Base-by-base conservation (phyloP, 176 grass and related monocot genomes). In the Oryza rufipogon region DNA sequence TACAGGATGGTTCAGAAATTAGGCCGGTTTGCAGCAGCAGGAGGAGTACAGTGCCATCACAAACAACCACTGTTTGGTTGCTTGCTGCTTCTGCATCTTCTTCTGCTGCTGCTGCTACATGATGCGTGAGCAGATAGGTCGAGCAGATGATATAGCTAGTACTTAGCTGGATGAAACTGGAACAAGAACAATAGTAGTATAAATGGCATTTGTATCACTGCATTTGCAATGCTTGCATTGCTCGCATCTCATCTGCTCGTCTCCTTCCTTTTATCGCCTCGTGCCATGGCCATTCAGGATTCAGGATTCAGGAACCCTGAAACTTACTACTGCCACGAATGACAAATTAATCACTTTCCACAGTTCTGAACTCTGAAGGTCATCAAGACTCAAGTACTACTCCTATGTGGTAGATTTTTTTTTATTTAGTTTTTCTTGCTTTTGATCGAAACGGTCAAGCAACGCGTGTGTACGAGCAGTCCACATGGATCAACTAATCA, bases 401-500 rank as follows among this genome's bases (percentile, higher is more conserved):
- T 26, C 26, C 1, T 28, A 16, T 56, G 51, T 7, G 7, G 39
- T 41, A 41, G 30, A 41, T 56, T 56, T 19, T 58, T 58, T 7
- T 28, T 32, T 32, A 3, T 32, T 32, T 32, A 32, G 30, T 56
- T 19, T 58, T 58, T 9, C 54, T 56, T 19, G 10, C 16, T 19
- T 56, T 17, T 17, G 9, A 56, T 63, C 20, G 58, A 23, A 63
- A 19, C 58, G 23, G 58, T 63, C 54, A n/a, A 58, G 54, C 17
- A 58, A n/a, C 2, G 52, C 19, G 5, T 56, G 5, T 56, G 52
- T 56, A 56, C 54, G 14, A n/a, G 17, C 58, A 63, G 8, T 2
- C n/a, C 58, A 63, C 45, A 64, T 44, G 81, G 16, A 15, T 22
- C 81, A 48, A 65, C 41, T 64, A 83, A 83, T 48, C 81, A 46